Base-by-base conservation (phyloP, 495 filamentous ascomycete species). In the Aspergillus ostianus region DNA sequence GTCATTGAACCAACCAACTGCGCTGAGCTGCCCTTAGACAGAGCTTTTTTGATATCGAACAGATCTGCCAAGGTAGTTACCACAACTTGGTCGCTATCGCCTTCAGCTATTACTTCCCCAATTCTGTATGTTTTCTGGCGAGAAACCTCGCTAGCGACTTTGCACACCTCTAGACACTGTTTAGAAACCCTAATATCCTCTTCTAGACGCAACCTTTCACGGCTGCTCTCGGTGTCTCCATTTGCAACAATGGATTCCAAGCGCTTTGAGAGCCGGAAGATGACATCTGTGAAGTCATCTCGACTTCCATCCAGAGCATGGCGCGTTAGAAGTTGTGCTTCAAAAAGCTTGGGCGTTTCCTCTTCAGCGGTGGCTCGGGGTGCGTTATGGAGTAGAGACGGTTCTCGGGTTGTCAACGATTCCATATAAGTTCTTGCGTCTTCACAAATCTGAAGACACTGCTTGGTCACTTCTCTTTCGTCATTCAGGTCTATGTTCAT, bases 11-110 rank as follows among this genome's bases (percentile, higher is more conserved):
- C 70, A 60, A 74, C 64, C 18, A 74, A 49, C 51, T 72, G 68
- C 26, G 62, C 61, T 47, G 72, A 69, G 23, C 65, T 64, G 19
- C 47, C 66, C 53, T 30, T 67, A 7, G 70, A 65, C 49, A 58
- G 53, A 45, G 59, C 68, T 61, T 67, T 71, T 51, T 63, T 57
- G 48, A 74, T 60, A 60, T 70, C 58, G 57, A 74, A 74, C 58
- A 72, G 64, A 67, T 71, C 68, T 45, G 68, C 66, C 54, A 74
- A 62, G 23, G 68, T 72, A 59, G 58, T 74, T 64, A 74, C 60
- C 59, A 72, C 70, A 23, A 71, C 64, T 67, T 72, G 70, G 59
- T 72, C 72, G 57, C 69, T 61, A 51, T 72, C 62, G 36, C 62
- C 66, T 50, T 72, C 69, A 27, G 72, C 68, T 67, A 72, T 59